phyloP scores from a whole-genome alignment of 2,329 filamentous ascomycete species.

The Xylariaceae sp. region DNA sequence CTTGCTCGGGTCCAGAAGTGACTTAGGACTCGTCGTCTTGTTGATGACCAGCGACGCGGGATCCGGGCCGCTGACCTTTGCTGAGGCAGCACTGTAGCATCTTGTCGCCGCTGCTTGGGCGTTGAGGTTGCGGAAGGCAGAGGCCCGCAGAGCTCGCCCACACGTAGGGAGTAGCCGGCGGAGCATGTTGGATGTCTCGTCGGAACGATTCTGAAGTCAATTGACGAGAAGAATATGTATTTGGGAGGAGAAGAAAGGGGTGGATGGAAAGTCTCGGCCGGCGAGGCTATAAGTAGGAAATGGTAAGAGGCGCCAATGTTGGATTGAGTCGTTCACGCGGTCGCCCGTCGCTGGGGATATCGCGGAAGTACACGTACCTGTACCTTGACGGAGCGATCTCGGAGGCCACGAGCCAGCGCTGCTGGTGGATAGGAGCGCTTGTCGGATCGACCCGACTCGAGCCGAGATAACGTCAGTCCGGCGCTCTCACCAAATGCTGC shows the following conservation, averaged over 20 bases:
- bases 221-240: not conserved
- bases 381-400: slow-evolving; percentile 1
- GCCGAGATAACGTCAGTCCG: no score
- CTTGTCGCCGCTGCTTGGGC: slow-evolving; percentile 34
- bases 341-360: not conserved
- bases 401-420: not conserved
- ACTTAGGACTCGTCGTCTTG: slow-evolving; percentile 70
- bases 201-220: not conserved
- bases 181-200: slow-evolving; percentile 36
- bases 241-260: not conserved
- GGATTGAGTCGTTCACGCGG: not conserved
- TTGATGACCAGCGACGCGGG: slow-evolving; percentile 69
- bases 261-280: not conserved
- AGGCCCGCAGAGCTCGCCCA: slow-evolving; percentile 33
- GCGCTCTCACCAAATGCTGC: no score
- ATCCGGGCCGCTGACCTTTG: slow-evolving; percentile 64
- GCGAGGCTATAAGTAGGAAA: no score
- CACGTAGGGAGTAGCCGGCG: slow-evolving; percentile 41
- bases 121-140: slow-evolving; percentile 30
- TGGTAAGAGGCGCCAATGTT: no score
- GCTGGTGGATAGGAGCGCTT: no score
- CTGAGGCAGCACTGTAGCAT: slow-evolving; percentile 39
- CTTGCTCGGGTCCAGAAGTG: slow-evolving; percentile 67
- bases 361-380: not conserved
- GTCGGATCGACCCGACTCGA: no score